These are phyloP conservation scores for Leptoxyphium fumago DNA, from an alignment of 2,329 filamentous ascomycete genomes.

Conservation along the genomic window DNA sequence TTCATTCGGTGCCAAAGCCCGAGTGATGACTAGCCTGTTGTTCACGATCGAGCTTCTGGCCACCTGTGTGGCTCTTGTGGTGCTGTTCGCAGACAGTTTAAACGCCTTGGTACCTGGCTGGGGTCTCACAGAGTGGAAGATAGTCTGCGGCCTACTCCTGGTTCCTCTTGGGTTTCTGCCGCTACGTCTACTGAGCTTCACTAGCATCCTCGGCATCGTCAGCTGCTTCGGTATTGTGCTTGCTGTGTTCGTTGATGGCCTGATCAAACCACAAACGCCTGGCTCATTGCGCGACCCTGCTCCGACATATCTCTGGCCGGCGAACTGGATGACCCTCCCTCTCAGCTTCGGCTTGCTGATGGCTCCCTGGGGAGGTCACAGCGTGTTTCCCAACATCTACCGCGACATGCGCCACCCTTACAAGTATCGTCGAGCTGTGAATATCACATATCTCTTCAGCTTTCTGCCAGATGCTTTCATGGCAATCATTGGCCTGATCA, in stretches of 20 bases:
- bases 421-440: conserved; percentile 62
- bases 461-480: conserved; percentile 68
- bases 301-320: conserved; percentile 64
- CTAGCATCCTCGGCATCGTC: conserved; percentile 82
- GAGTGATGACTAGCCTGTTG: conserved; percentile 67
- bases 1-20: conserved; percentile 70
- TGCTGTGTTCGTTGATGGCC: conserved; percentile 72
- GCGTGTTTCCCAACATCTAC: conserved; percentile 74
- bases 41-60: conserved; percentile 81
- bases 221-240: conserved; percentile 78
- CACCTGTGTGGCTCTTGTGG: conserved; percentile 75
- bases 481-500: conserved; percentile 71
- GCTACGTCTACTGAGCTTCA: conserved; percentile 71
- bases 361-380: conserved; percentile 60
- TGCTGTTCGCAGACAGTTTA: conserved; percentile 91
- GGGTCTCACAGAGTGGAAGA: conserved; percentile 63
- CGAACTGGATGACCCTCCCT: conserved; percentile 75
- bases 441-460: conserved; percentile 73
- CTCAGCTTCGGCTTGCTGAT: conserved; percentile 83
- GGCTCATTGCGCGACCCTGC: conserved; percentile 75
- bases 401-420: conserved; percentile 67
- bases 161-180: conserved; percentile 76
- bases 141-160: conserved; percentile 63
- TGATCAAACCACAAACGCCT: conserved; percentile 63
- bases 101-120: conserved; percentile 60